Evolutionary conservation across 169 alveolate species (phyloP).

Genomic region (Plasmodium reichenowi): DNA sequence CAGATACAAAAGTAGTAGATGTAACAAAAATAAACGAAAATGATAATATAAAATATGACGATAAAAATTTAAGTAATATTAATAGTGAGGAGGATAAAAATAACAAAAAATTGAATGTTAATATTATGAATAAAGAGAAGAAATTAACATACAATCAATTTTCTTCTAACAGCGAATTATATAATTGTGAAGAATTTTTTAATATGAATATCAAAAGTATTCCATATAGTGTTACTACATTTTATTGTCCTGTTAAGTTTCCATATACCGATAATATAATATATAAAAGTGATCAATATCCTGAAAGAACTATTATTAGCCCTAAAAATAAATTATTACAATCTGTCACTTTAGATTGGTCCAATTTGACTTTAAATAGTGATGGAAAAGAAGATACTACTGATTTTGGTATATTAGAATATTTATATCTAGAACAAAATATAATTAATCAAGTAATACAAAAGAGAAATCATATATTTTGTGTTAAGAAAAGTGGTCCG

Average conservation of each 20-base stretch:
- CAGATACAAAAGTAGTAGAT: neutral
- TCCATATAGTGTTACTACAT: constrained; percentile 86
- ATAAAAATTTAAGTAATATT: neutral
- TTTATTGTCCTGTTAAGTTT: constrained; percentile 85
- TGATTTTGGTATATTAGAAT: constrained; percentile 76
- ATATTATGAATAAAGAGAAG: constrained; percentile 18
- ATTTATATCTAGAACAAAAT: constrained; percentile 78
- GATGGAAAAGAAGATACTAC: constrained; percentile 13
- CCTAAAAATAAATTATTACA: constrained; percentile 86
- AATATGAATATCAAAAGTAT: constrained; percentile 83
- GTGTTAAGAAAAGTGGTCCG: constrained; percentile 80
- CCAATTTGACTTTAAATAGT: constrained; percentile 46
- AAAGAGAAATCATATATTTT: constrained; percentile 77
- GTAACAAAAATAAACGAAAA: neutral
- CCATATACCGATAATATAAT: constrained; percentile 86
- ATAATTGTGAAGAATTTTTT: constrained; percentile 78
- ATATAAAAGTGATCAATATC: constrained; percentile 82
- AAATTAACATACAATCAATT: constrained; percentile 45
- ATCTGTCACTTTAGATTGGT: constrained; percentile 80
- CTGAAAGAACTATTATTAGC: constrained; percentile 86
- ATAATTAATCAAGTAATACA: constrained; percentile 86
- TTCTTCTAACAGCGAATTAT: constrained; percentile 48
- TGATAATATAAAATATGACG: neutral
- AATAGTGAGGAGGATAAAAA: constrained; percentile 5
- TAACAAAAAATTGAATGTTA: neutral